Evolutionary conservation across 176 grass and related monocot genomes (phyloP).

Genomic region (Zoysia pacifica): DNA sequence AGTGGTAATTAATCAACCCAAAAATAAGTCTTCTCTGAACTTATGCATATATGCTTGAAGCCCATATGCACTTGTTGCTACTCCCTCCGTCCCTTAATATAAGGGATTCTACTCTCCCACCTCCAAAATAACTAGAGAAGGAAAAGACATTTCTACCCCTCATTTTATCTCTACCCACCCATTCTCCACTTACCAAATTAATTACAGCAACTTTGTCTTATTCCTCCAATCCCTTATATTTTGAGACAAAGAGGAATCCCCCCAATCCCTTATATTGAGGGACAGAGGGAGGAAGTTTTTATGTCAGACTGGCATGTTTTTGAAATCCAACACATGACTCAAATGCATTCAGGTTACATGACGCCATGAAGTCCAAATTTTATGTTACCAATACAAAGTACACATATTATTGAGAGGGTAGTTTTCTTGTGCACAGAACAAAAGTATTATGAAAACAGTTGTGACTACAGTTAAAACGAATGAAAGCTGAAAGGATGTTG

Average conservation of each 20-base stretch:
- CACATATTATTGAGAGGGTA: neutral
- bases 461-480: neutral
- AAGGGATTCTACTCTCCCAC: too few relatives aligned
- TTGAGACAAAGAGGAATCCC: too few relatives aligned
- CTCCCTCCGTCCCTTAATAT: neutral
- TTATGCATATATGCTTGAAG: too few relatives aligned
- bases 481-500: neutral
- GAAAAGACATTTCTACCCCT: too few relatives aligned
- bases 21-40: too few relatives aligned
- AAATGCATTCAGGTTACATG: slow-evolving; percentile 3
- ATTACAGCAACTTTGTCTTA: too few relatives aligned
- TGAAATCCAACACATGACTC: neutral
- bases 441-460: neutral
- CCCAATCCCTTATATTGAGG: too few relatives aligned
- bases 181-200: too few relatives aligned
- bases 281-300: neutral
- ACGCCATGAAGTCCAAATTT: slow-evolving; percentile 9
- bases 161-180: too few relatives aligned
- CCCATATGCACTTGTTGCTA: neutral
- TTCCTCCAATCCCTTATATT: too few relatives aligned
- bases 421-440: neutral
- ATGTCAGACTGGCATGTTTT: neutral
- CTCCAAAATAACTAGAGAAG: too few relatives aligned
- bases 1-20: neutral
- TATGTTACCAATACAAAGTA: slow-evolving; percentile 7